phyloP scores from a whole-genome alignment of 2,329 filamentous ascomycete species.

The Thermoascus crustaceus region DNA sequence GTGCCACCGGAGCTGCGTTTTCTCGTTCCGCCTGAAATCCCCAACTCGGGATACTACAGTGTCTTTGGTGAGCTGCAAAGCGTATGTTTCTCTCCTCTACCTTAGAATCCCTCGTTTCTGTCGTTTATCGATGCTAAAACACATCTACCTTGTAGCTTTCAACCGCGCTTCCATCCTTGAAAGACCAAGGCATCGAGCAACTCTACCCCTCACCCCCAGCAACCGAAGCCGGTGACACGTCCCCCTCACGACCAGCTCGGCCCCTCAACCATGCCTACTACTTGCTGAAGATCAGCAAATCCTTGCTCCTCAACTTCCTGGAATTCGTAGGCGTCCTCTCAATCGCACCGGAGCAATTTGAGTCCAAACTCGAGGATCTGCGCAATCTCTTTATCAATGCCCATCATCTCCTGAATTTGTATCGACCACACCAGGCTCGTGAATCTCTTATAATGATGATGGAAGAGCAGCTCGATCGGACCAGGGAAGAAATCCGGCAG shows the following conservation, averaged over 20 bases:
- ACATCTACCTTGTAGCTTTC: conserved; percentile 30
- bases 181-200: conserved; percentile 62
- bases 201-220: conserved; percentile 49
- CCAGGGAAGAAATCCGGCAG: conserved; percentile 67
- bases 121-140: conserved; percentile 5
- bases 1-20: conserved; percentile 65
- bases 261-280: conserved; percentile 48
- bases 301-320: conserved; percentile 78
- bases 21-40: conserved; percentile 73
- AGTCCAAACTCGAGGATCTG: conserved; percentile 68
- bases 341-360: conserved; percentile 57
- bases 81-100: conserved; percentile 27
- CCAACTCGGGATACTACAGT: conserved; percentile 60
- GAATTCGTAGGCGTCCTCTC: conserved; percentile 68
- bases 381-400: conserved; percentile 81
- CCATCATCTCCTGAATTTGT: conserved; percentile 89
- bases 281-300: conserved; percentile 72
- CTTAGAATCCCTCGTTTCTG: background rate
- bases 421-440: conserved; percentile 83
- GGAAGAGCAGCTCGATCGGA: conserved; percentile 71
- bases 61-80: conserved; percentile 64
- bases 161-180: conserved; percentile 58
- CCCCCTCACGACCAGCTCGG: conserved; percentile 27
- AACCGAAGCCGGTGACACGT: conserved; percentile 49
- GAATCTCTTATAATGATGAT: conserved; percentile 82